A percentile compares a stretch with the other conserved stretches of the same genome.
Conservation (phyloP, 208 protist genomes). For the Borovskyia barvae region DNA sequence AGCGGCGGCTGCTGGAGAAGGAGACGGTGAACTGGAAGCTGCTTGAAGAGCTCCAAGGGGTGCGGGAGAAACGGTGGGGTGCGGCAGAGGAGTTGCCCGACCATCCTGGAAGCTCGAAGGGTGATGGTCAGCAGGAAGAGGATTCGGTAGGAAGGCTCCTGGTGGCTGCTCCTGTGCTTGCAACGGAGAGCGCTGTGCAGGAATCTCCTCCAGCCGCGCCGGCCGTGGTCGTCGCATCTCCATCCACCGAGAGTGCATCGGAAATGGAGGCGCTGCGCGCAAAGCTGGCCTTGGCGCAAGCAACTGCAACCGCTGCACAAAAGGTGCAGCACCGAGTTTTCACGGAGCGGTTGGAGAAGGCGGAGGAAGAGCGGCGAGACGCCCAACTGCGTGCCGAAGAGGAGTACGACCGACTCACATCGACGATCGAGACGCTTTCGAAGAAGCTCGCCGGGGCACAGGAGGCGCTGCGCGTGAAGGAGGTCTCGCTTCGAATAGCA, state of each 20-base stretch:
- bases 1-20: conserved; percentile 37
- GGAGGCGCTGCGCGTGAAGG: conserved; percentile 34
- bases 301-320: conserved; percentile 15
- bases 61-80: neutral
- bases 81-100: no score
- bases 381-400: conserved; percentile 23
- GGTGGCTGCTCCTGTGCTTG: no score
- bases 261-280: conserved; percentile 7
- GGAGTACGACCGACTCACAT: conserved; percentile 20
- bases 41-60: conserved; percentile 10
- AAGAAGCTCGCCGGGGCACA: conserved; percentile 20
- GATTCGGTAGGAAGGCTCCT: no score
- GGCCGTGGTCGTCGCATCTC: no score
- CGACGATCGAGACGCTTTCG: conserved; percentile 13
- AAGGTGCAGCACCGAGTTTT: conserved; percentile 31
- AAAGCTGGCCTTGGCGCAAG: conserved; percentile 11
- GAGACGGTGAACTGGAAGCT: conserved; percentile 26
- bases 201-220: no score
- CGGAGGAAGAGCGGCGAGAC: conserved; percentile 24
- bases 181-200: no score
- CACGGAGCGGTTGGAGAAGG: conserved; percentile 19
- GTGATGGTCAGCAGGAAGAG: no score
- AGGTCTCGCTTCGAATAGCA: conserved; percentile 44
- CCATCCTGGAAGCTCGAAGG: no score
- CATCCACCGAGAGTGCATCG: neutral